A percentile compares a stretch with the other conserved stretches of the same genome.
phyloP scores from a whole-genome alignment of 1,139 yeast species.

The Blastobotrys indianensis region DNA sequence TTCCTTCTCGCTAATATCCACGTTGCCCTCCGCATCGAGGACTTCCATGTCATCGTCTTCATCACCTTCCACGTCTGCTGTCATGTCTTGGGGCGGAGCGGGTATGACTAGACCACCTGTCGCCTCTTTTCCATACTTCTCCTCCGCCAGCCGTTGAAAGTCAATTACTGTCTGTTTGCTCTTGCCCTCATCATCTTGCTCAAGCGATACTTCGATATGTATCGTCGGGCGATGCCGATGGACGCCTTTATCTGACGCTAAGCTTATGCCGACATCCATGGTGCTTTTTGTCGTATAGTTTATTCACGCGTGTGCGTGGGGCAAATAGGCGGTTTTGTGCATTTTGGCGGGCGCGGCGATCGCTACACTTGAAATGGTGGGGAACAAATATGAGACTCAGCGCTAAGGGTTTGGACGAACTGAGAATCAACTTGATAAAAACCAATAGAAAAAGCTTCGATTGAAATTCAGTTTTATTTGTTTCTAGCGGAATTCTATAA shows the following conservation, averaged over 20 bases:
- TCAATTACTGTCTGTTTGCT: constrained; percentile 55
- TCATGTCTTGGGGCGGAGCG: constrained; percentile 47
- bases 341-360: too few species aligned
- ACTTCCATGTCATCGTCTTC: constrained; percentile 55
- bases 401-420: too few species aligned
- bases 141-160: constrained; percentile 74
- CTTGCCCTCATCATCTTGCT: background rate
- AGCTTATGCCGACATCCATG: background rate
- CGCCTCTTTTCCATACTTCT: constrained; percentile 74
- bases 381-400: too few species aligned
- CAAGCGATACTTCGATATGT: constrained; percentile 1
- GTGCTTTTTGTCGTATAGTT: background rate
- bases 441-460: background rate
- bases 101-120: constrained; percentile 26
- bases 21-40: constrained; percentile 47
- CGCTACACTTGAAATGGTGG: too few species aligned
- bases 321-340: background rate
- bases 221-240: constrained; percentile 1
- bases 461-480: background rate
- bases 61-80: constrained; percentile 55
- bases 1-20: constrained; percentile 28
- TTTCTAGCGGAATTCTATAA: background rate
- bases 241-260: background rate
- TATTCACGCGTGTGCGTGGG: background rate
- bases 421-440: background rate